Percentiles rank a stretch among this genome's conserved stretches.
These are phyloP conservation scores for Cytospora paraplurivora DNA, from an alignment of 2,329 filamentous ascomycete species.

Conservation along the genomic window DNA sequence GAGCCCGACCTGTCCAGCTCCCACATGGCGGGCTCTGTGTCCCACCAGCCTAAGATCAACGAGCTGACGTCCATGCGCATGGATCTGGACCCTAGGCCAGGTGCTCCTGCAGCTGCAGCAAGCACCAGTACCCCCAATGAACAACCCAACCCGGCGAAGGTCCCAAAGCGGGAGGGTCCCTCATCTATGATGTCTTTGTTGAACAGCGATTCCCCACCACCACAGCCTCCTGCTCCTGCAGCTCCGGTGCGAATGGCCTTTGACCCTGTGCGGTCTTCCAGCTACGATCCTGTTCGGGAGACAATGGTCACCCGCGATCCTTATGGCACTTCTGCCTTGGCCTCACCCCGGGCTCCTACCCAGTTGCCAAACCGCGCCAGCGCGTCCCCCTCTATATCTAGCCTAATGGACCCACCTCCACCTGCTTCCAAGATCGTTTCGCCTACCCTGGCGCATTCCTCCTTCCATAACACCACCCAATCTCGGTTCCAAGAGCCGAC, in stretches of 20 bases:
- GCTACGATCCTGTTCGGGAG: slow-evolving; percentile 64
- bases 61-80: slow-evolving; percentile 44
- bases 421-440: slow-evolving; percentile 45
- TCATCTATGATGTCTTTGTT: slow-evolving; percentile 59
- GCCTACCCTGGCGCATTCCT: slow-evolving; percentile 42
- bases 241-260: slow-evolving; percentile 80
- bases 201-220: slow-evolving; percentile 54
- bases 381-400: slow-evolving; percentile 88
- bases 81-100: slow-evolving; percentile 36
- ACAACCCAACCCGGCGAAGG: slow-evolving; percentile 45
- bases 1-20: slow-evolving; percentile 35
- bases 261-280: slow-evolving; percentile 82
- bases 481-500: slow-evolving; percentile 36
- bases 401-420: slow-evolving; percentile 74
- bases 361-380: slow-evolving; percentile 69
- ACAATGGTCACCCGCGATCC: slow-evolving; percentile 59
- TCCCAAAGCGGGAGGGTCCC: slow-evolving; percentile 54
- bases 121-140: slow-evolving; percentile 30
- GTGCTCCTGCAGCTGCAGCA: slow-evolving; percentile 32
- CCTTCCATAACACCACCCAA: slow-evolving; percentile 38
- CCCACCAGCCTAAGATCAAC: slow-evolving; percentile 45
- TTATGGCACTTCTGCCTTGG: slow-evolving; percentile 48
- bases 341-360: slow-evolving; percentile 53
- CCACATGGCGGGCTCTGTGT: slow-evolving; percentile 31
- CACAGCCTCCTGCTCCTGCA: slow-evolving; percentile 44